phyloP scores from a whole-genome alignment of 208 protist species.

The Phytomonas francai region DNA sequence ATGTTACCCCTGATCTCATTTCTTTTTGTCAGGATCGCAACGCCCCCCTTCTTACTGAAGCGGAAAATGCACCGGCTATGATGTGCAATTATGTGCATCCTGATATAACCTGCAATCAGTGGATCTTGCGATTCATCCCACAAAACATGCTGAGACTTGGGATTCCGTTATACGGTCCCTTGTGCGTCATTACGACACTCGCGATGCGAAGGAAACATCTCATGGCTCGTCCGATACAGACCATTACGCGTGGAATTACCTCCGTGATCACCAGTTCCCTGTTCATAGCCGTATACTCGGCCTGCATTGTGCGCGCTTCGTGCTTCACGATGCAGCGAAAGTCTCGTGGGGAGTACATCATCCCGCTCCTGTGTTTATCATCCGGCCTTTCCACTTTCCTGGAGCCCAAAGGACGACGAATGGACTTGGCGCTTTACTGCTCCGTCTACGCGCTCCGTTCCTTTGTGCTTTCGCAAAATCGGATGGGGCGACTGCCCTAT shows the following conservation, averaged over 20 bases:
- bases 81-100: conserved; percentile 44
- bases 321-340: conserved; percentile 61
- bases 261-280: conserved; percentile 62
- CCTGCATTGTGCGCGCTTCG: conserved; percentile 36
- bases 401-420: conserved; percentile 71
- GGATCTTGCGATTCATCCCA: conserved; percentile 35
- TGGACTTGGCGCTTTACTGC: conserved; percentile 84
- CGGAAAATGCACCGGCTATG: conserved; percentile 12
- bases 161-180: conserved; percentile 70
- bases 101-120: conserved; percentile 63
- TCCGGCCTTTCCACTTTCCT: conserved; percentile 65
- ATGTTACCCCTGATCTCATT: conserved; percentile 56
- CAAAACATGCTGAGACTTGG: conserved; percentile 65
- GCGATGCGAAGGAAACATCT: conserved; percentile 52
- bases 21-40: conserved; percentile 26
- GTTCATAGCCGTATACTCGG: conserved; percentile 76
- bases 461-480: conserved; percentile 68
- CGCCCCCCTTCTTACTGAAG: conserved; percentile 13
- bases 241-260: conserved; percentile 29
- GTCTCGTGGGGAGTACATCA: conserved; percentile 33
- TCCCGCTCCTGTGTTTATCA: conserved; percentile 36
- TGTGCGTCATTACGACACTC: conserved; percentile 53
- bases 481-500: conserved; percentile 63
- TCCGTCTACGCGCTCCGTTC: conserved; percentile 68
- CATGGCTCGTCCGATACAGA: conserved; percentile 28